These are phyloP conservation scores for Cnidoscolus chayamansa DNA, from an alignment of 441 rosid genomes.

Conservation along the genomic window DNA sequence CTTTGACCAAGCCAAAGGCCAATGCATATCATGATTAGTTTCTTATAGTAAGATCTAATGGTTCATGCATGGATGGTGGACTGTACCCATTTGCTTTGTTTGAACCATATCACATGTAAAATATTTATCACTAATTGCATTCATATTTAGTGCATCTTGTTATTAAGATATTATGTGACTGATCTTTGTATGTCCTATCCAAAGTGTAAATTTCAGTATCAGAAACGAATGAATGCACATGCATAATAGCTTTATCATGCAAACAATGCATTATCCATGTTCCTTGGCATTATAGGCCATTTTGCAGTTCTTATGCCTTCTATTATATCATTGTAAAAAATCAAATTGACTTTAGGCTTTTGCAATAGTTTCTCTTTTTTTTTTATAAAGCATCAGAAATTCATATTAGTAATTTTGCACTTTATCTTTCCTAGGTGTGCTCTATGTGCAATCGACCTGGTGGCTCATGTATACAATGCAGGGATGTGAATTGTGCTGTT, in stretches of 20 bases:
- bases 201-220: background rate
- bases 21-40: background rate
- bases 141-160: background rate
- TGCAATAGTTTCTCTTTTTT: too few species aligned
- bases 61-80: background rate
- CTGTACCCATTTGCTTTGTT: background rate
- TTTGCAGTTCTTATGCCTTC: background rate
- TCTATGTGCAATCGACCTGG: conserved; percentile 45
- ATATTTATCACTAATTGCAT: background rate
- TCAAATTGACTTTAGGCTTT: too few species aligned
- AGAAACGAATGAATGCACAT: background rate
- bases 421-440: conserved; percentile 38
- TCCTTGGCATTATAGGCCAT: background rate
- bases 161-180: background rate
- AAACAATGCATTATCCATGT: background rate
- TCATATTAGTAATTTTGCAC: background rate
- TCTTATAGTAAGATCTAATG: background rate
- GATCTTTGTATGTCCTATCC: background rate
- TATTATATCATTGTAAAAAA: background rate
- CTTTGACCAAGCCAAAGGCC: background rate
- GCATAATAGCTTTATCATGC: background rate
- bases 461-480: conserved; percentile 51
- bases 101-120: background rate
- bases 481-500: conserved; percentile 41
- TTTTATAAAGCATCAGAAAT: too few species aligned